Evolutionary conservation across 805 yeast genomes (phyloP).

Genomic region (Teunomyces panamensis): DNA sequence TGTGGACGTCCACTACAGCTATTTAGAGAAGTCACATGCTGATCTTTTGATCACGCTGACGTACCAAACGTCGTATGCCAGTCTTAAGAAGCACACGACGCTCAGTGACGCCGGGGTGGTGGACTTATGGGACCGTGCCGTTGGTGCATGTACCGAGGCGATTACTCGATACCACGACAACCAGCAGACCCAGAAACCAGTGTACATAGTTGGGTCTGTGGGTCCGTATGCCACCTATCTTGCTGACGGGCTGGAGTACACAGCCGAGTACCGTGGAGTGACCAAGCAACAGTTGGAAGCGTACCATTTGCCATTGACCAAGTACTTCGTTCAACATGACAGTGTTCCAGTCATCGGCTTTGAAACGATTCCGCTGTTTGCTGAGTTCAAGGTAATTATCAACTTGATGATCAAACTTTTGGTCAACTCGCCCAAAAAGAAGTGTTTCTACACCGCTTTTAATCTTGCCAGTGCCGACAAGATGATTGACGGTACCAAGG

Average conservation of each 20-base stretch:
- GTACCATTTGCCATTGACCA: constrained; percentile 49
- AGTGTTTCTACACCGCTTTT: constrained; percentile 47
- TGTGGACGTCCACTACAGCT: constrained; percentile 47
- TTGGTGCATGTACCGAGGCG: constrained; percentile 22
- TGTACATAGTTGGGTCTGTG: constrained; percentile 55
- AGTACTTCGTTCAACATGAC: constrained; percentile 33
- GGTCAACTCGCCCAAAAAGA: constrained; percentile 11
- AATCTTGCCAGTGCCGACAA: constrained; percentile 21
- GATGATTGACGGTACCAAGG: constrained; percentile 32
- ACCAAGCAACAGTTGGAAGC: constrained; percentile 35
- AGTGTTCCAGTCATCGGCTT: constrained; percentile 57
- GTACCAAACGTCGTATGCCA: constrained; percentile 54
- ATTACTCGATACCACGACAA: constrained; percentile 2
- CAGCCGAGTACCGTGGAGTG: constrained; percentile 55
- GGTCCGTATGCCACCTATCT: constrained; percentile 79
- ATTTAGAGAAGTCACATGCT: constrained; percentile 49
- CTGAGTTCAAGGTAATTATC: constrained; percentile 53
- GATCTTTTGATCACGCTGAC: constrained; percentile 55
- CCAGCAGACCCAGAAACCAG: constrained; percentile 6
- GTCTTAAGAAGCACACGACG: constrained; percentile 26
- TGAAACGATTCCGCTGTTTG: constrained; percentile 68
- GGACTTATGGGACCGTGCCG: constrained; percentile 21
- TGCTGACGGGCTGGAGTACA: constrained; percentile 69
- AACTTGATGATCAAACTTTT: constrained; percentile 33
- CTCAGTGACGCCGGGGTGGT: constrained; percentile 14